Percentiles rank a stretch among this genome's conserved stretches.
Evolutionary conservation across 2,329 filamentous ascomycete genomes (phyloP).

Genomic region (Aspergillus sp.): DNA sequence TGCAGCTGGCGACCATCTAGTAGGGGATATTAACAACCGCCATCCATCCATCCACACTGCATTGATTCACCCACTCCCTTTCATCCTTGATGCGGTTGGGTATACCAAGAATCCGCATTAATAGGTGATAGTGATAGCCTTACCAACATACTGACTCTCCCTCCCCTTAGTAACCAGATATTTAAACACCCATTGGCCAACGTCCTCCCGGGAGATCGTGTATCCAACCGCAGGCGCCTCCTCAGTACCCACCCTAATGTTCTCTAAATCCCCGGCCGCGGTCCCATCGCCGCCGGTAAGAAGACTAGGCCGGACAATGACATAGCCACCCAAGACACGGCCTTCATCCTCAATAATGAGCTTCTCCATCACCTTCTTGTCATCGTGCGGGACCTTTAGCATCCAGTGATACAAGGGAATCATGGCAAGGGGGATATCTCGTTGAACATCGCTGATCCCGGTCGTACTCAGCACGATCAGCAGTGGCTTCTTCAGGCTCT

Average conservation of each 20-base stretch:
- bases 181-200: constrained; percentile 34
- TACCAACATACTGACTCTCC: not conserved
- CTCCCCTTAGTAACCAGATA: not conserved
- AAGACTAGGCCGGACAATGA: constrained; percentile 34
- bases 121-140: not conserved
- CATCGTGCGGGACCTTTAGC: constrained; percentile 30
- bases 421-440: constrained; percentile 31
- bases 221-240: constrained; percentile 31
- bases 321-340: constrained; percentile 12
- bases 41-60: too few species aligned
- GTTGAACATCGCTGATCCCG: constrained; percentile 26
- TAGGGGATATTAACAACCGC: too few species aligned
- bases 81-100: too few species aligned
- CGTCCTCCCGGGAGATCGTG: constrained; percentile 33
- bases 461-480: constrained; percentile 34
- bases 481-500: constrained; percentile 12
- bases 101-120: not conserved
- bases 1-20: too few species aligned
- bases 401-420: constrained; percentile 30
- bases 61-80: too few species aligned
- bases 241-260: constrained; percentile 20
- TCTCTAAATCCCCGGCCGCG: too few species aligned
- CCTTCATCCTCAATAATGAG: constrained; percentile 20
- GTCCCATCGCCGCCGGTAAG: constrained; percentile 27
- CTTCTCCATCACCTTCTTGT: constrained; percentile 35